phyloP scores from a whole-genome alignment of 2,329 filamentous ascomycete genomes.

The Pseudocercospora pini-densiflorae region DNA sequence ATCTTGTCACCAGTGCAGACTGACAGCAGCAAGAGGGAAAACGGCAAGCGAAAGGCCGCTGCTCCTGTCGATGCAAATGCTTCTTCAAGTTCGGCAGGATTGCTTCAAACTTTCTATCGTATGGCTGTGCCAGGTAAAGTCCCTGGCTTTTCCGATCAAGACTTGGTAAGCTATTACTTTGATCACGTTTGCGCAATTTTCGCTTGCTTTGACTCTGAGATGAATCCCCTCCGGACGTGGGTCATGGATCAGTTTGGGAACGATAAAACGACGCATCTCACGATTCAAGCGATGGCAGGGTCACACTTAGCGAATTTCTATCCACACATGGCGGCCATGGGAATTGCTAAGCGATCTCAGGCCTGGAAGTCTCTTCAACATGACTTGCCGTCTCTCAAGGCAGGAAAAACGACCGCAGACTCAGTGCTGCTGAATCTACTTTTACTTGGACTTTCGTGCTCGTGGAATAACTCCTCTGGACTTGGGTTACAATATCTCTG shows the following conservation, averaged over 20 bases:
- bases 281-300: constrained; percentile 68
- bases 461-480: constrained; percentile 63
- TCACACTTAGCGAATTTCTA: constrained; percentile 64
- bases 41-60: background rate
- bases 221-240: constrained; percentile 65
- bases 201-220: constrained; percentile 66
- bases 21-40: background rate
- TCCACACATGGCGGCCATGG: constrained; percentile 57
- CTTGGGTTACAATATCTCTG: constrained; percentile 60
- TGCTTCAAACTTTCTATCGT: constrained; percentile 33
- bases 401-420: constrained; percentile 47
- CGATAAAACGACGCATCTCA: constrained; percentile 63
- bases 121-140: constrained; percentile 31
- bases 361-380: constrained; percentile 57
- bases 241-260: constrained; percentile 62
- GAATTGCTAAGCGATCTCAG: constrained; percentile 57
- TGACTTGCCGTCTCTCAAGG: constrained; percentile 52
- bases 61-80: background rate
- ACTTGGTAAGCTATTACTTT: constrained; percentile 67
- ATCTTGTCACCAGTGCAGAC: background rate
- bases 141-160: constrained; percentile 40
- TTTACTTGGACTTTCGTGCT: constrained; percentile 42
- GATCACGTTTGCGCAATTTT: constrained; percentile 65
- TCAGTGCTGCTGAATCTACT: constrained; percentile 44
- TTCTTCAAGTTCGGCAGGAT: constrained; percentile 13